Base-by-base conservation (phyloP, 2,329 filamentous ascomycete species). In the Biscogniauxia mediterranea region DNA sequence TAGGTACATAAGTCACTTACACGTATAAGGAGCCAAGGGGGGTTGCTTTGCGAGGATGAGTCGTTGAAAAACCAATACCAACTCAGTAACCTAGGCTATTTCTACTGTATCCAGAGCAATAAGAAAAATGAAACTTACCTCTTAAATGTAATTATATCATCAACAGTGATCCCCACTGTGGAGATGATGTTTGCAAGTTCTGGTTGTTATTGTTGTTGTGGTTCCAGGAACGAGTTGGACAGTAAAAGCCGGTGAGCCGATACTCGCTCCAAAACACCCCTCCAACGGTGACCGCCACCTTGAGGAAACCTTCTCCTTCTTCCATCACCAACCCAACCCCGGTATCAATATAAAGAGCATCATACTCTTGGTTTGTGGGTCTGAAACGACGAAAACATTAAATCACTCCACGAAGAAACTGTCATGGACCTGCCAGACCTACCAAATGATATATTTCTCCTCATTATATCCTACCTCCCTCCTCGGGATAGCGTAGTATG, bases 381-480 rank as follows among this genome's bases (percentile, higher is more conserved):
- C 5, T 1, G 11, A 5, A n/a, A 17, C 38, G 6, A 46, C 11
- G 4, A 46, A 17, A 5, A 2, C 11, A 46, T 3, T n/a, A 46
- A 15, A 8, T 38, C 52, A 58, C 28, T 13, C 28, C 28, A 23
- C 11, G 2, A 32, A 32, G 28, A 32, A 8, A 61, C 3, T 28
- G 38, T 55, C 38, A 75, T 73, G 72, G 73, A 78, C 62, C 73
- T 83, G 28, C 75, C 74, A 9, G 73, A 78, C 17, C 75, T 89
- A 49, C 85, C 85, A n/a, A 79, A 80, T 66, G 84, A 86, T 57
- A 70, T 89, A 54, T 87, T 89, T 66, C 76, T 85, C 61, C 76
- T 85, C 55, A 74, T 89, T 58, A 61, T 83, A 42, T 74, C 68
- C 2, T 70, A 81, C 64, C 76, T 89, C 17, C 71, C 80, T 0